Conservation (phyloP, 371 early-diverging fungal species). For the Mucor piriformis region DNA sequence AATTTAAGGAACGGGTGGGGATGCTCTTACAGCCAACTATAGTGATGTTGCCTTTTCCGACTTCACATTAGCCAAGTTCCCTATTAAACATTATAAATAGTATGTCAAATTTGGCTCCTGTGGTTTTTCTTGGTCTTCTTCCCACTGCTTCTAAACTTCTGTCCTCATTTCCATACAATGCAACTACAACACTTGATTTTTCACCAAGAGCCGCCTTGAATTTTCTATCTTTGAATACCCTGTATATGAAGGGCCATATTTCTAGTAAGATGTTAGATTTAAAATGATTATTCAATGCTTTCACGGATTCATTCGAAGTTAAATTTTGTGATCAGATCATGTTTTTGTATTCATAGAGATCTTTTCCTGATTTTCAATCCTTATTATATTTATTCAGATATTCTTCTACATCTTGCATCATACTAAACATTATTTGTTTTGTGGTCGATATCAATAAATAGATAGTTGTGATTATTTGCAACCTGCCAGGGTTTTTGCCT, state of each 20-base stretch:
- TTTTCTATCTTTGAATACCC: neutral
- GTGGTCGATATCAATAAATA: no score
- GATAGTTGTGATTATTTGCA: no score
- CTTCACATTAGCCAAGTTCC: slow-evolving; percentile 16
- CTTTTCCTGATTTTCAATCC: neutral
- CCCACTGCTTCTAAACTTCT: slow-evolving; percentile 3
- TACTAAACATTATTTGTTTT: no score
- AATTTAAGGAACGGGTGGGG: no score
- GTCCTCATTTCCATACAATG: neutral
- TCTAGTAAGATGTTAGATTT: slow-evolving; percentile 5
- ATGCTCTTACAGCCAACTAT: slow-evolving; percentile 11
- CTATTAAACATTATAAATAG: neutral
- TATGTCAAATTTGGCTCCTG: slow-evolving; percentile 11
- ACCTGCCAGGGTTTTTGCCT: no score
- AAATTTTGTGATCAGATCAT: slow-evolving; percentile 2
- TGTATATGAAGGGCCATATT: slow-evolving; percentile 17
- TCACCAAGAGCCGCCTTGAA: slow-evolving; percentile 7
- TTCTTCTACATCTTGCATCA: neutral
- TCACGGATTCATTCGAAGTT: slow-evolving; percentile 5
- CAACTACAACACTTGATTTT: slow-evolving; percentile 4
- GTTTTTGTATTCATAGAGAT: neutral
- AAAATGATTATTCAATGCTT: slow-evolving; percentile 5
- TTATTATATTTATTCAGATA: slow-evolving; percentile 12
- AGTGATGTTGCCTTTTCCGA: slow-evolving; percentile 6
- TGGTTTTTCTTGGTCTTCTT: slow-evolving; percentile 11